Conservation (phyloP, 2,329 filamentous ascomycete genomes). For the Celoporthe dispersa region DNA sequence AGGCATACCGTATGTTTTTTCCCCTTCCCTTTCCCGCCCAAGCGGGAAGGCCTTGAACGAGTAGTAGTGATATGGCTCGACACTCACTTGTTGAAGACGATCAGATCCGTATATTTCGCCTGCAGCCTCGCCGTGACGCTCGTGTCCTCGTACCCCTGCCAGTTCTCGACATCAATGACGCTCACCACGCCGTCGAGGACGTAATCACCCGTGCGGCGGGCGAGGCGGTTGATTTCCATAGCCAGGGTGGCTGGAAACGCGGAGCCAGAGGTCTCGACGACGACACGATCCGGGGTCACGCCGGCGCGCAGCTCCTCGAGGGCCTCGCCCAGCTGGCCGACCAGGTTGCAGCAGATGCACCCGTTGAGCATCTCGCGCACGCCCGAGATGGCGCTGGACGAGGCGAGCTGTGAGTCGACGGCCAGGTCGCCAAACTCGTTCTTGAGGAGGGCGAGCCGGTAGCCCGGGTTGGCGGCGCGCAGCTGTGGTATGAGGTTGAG, state of each 20-base stretch:
- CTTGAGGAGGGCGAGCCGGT: conserved; percentile 92
- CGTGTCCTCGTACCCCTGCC: conserved; percentile 89
- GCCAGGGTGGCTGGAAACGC: conserved; percentile 89
- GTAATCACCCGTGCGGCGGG: conserved; percentile 70
- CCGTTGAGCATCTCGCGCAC: conserved; percentile 94
- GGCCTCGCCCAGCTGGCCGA: conserved; percentile 84
- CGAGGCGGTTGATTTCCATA: conserved; percentile 84
- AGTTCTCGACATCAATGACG: conserved; percentile 94
- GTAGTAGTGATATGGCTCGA: not conserved
- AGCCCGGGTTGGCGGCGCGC: conserved; percentile 68
- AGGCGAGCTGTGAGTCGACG: conserved; percentile 88
- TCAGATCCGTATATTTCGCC: conserved; percentile 85
- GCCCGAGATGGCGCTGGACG: conserved; percentile 80
- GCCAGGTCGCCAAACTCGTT: conserved; percentile 98
- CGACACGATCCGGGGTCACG: conserved; percentile 75
- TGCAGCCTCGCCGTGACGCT: conserved; percentile 88
- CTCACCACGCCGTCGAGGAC: conserved; percentile 85
- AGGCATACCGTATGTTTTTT: not conserved
- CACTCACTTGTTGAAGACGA: conserved; percentile 79
- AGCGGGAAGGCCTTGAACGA: not conserved
- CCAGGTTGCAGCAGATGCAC: conserved; percentile 98
- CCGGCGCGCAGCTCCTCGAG: conserved; percentile 71
- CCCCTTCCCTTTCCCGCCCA: not conserved
- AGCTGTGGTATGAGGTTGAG: conserved; percentile 94
- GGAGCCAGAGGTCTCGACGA: conserved; percentile 90